Evolutionary conservation across 371 early-diverging fungal species (phyloP).

Genomic region (Mortierella sp.): DNA sequence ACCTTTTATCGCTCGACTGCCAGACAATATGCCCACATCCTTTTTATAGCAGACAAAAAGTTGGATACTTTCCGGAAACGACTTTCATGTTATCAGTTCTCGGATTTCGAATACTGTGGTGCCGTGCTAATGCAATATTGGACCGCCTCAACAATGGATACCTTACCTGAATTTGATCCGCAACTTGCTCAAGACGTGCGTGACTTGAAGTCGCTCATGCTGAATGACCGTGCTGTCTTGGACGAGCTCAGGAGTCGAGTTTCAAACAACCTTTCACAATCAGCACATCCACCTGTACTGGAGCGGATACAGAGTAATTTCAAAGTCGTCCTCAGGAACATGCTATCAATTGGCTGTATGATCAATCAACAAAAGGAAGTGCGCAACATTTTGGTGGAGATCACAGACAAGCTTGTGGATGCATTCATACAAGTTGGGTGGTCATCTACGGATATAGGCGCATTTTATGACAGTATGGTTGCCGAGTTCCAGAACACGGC

Average conservation of each 20-base stretch:
- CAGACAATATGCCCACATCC: slow-evolving; percentile 66
- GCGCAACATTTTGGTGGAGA: slow-evolving; percentile 63
- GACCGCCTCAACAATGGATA: slow-evolving; percentile 46
- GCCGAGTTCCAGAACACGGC: slow-evolving; percentile 35
- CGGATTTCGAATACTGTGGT: slow-evolving; percentile 67
- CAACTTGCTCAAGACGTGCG: slow-evolving; percentile 49
- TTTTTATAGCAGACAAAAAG: slow-evolving; percentile 70
- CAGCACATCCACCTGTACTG: slow-evolving; percentile 49
- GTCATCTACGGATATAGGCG: slow-evolving; percentile 43
- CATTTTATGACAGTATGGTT: slow-evolving; percentile 30
- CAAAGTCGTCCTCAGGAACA: slow-evolving; percentile 59
- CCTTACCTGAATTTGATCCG: slow-evolving; percentile 60
- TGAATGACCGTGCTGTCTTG: slow-evolving; percentile 48
- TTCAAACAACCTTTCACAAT: slow-evolving; percentile 36
- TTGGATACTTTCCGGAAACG: slow-evolving; percentile 73
- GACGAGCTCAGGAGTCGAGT: slow-evolving; percentile 51
- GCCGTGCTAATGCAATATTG: slow-evolving; percentile 56
- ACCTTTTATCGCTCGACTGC: neutral
- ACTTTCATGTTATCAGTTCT: slow-evolving; percentile 60
- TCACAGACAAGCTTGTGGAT: slow-evolving; percentile 69
- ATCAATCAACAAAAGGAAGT: slow-evolving; percentile 64
- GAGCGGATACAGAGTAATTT: slow-evolving; percentile 55
- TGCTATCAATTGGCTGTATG: slow-evolving; percentile 63
- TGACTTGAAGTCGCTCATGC: slow-evolving; percentile 41
- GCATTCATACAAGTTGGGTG: slow-evolving; percentile 53